These are phyloP conservation scores for Eustoma russellianum DNA, from an alignment of 257 asterid species.

Conservation along the genomic window DNA sequence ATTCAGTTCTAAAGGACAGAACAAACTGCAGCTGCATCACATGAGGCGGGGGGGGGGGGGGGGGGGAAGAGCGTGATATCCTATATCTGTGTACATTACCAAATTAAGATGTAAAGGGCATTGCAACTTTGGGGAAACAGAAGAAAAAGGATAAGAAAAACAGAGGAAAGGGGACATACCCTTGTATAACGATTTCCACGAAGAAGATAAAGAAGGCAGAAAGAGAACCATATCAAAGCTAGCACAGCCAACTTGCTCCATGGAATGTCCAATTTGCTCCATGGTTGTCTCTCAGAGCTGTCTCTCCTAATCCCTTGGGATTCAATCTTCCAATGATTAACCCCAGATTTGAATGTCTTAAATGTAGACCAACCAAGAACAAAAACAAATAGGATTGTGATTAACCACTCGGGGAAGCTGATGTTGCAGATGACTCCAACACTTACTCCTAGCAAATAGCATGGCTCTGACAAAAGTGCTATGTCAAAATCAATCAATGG, in stretches of 20 bases:
- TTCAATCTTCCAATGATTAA: conserved; percentile 45
- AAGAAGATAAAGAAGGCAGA: conserved; percentile 44
- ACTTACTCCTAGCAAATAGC: conserved; percentile 65
- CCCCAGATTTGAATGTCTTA: conserved; percentile 50
- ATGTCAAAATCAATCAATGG: conserved; percentile 48
- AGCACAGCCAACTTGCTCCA: conserved; percentile 46
- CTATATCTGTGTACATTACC: no score
- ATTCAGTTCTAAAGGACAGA: no score
- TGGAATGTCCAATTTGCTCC: conserved; percentile 22
- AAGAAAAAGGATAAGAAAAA: not conserved
- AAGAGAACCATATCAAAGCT: conserved; percentile 49
- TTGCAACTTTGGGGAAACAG: no score
- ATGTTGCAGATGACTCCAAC: conserved; percentile 49
- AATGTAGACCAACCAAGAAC: conserved; percentile 51
- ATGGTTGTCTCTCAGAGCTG: not conserved
- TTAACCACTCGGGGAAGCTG: conserved; percentile 63
- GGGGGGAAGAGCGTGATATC: no score
- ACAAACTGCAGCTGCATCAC: no score
- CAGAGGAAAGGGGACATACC: conserved; percentile 20
- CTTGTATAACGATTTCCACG: conserved; percentile 63
- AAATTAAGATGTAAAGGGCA: no score
- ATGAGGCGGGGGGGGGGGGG: no score
- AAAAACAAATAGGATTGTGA: conserved; percentile 35
- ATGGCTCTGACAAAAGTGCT: conserved; percentile 62
- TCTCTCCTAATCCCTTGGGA: conserved; percentile 19